phyloP scores from a whole-genome alignment of 352 stramenopile genomes.

The Phytopythium chamaehyphon region DNA sequence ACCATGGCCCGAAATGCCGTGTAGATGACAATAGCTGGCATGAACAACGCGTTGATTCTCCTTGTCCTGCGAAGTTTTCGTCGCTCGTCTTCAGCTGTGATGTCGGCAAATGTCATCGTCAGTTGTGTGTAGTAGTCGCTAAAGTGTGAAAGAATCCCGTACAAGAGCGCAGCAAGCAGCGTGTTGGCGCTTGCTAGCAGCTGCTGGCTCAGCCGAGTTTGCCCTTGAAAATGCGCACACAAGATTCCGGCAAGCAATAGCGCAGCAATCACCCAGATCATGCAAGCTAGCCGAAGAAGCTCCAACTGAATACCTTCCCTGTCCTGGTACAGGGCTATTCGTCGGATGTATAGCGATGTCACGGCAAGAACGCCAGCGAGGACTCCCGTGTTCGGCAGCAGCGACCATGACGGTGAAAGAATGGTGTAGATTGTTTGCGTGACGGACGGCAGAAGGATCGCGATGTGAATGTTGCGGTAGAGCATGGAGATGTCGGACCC shows the following conservation, averaged over 20 bases:
- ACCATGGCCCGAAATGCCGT: slow-evolving; percentile 19
- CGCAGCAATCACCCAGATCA: slow-evolving; percentile 8
- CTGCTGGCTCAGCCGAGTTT: slow-evolving; percentile 7
- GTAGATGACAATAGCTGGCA: slow-evolving; percentile 9
- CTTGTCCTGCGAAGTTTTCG: too few relatives aligned
- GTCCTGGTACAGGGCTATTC: slow-evolving; percentile 7
- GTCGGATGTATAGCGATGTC: slow-evolving; percentile 17
- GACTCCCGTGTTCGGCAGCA: slow-evolving; percentile 6
- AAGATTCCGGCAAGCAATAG: slow-evolving; percentile 18
- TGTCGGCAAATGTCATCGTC: background rate
- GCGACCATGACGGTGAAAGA: slow-evolving; percentile 2
- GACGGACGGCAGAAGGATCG: slow-evolving; percentile 10
- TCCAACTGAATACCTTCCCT: slow-evolving; percentile 20
- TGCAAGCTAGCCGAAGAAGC: slow-evolving; percentile 11
- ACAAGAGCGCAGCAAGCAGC: slow-evolving; percentile 21
- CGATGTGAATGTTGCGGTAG: slow-evolving; percentile 8
- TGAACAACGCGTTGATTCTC: background rate
- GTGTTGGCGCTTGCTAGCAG: slow-evolving; percentile 26
- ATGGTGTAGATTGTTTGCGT: slow-evolving; percentile 9
- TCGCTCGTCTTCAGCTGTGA: background rate
- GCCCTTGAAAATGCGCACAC: slow-evolving; percentile 4
- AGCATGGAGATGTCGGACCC: slow-evolving; percentile 19
- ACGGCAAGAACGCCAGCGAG: slow-evolving; percentile 8
- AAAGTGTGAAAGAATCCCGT: slow-evolving; percentile 21
- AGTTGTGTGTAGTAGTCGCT: slow-evolving; percentile 27